phyloP scores from a whole-genome alignment of 768 basidiomycete genomes.

The Tulasnella sp. region DNA sequence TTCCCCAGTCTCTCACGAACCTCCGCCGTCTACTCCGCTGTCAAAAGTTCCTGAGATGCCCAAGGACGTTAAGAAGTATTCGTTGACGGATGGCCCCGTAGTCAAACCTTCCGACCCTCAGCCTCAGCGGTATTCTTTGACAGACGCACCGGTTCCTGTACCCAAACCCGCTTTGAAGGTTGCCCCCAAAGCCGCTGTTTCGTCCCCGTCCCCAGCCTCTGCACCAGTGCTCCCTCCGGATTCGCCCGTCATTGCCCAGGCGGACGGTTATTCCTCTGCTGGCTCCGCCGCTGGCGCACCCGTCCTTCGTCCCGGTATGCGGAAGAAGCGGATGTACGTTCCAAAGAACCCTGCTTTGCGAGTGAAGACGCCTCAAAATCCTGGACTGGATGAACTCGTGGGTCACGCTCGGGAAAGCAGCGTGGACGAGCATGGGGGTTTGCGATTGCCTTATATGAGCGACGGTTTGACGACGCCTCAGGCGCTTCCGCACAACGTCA shows the following conservation, averaged over 20 bases:
- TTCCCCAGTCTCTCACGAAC: neutral
- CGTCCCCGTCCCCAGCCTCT: neutral
- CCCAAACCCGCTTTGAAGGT: no score
- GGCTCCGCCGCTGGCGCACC: neutral
- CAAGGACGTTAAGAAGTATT: slow-evolving; percentile 4
- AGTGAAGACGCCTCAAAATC: neutral
- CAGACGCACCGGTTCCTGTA: neutral
- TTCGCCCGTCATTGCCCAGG: neutral
- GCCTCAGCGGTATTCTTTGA: neutral
- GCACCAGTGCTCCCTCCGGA: neutral
- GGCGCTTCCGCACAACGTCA: neutral
- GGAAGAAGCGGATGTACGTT: slow-evolving; percentile 5
- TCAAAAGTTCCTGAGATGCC: neutral
- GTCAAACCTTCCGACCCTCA: neutral
- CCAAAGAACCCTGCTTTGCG: neutral
- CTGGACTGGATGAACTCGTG: slow-evolving; percentile 1
- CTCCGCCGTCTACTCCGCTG: neutral
- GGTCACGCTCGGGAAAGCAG: neutral
- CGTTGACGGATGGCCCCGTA: neutral
- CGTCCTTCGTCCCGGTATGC: neutral
- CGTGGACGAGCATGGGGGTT: neutral
- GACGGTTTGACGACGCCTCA: neutral
- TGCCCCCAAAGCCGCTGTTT: neutral
- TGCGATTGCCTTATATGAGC: neutral
- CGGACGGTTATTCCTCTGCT: slow-evolving; percentile 8